Percentiles rank a stretch among this genome's conserved stretches.
These are phyloP conservation scores for Symbiodinium natans DNA, from an alignment of 73 alveolate genomes.

Conservation along the genomic window DNA sequence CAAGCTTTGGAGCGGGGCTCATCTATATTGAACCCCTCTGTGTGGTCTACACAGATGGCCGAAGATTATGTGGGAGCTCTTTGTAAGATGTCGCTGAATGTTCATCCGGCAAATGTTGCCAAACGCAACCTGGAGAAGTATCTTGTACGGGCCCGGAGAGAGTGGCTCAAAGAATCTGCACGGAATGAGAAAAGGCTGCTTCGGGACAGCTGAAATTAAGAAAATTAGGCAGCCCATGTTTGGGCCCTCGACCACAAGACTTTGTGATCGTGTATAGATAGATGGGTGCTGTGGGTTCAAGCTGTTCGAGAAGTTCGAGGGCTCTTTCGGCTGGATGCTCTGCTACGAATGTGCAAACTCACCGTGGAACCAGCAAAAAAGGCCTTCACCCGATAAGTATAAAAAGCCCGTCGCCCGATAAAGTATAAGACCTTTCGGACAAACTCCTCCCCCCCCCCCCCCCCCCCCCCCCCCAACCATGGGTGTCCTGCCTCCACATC, in stretches of 20 bases:
- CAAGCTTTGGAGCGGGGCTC: background rate
- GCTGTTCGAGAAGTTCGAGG: background rate
- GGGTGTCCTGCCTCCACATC: no score
- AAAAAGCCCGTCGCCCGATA: no score
- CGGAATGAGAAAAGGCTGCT: background rate
- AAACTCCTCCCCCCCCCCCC: no score
- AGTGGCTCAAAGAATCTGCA: background rate
- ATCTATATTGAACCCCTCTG: background rate
- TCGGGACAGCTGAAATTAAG: background rate
- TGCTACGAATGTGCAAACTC: no score
- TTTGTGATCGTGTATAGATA: background rate
- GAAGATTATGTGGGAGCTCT: background rate
- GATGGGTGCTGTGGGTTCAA: background rate
- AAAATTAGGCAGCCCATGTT: background rate
- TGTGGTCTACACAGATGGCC: background rate
- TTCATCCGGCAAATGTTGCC: background rate
- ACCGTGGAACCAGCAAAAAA: no score
- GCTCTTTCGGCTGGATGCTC: background rate
- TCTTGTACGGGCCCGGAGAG: background rate
- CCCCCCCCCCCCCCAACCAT: no score
- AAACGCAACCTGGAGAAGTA: background rate
- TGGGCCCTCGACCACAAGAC: background rate
- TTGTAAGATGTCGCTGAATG: background rate
- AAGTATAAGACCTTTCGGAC: no score
- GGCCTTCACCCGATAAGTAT: no score